Base-by-base conservation (phyloP, 495 filamentous ascomycete genomes). In the Rostrohypoxylon terebratum region DNA sequence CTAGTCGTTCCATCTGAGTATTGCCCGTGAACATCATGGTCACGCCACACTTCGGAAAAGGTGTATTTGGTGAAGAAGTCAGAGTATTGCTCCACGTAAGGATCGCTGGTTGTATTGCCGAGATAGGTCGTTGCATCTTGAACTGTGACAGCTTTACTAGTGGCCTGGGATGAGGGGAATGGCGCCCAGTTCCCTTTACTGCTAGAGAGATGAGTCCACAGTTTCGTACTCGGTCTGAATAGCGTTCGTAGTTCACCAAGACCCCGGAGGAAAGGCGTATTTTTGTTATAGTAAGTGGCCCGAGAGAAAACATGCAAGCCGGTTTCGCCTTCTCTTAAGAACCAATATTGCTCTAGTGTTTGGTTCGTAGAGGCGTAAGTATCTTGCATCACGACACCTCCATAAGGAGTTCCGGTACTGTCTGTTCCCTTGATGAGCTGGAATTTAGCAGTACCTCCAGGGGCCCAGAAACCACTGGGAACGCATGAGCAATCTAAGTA, bases 61-160 rank as follows among this genome's bases (percentile, higher is more conserved):
- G 85, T 83, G 63, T 89, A 89, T 63, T 89, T 89, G 16, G 86
- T 88, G 55, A 88, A 89, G 66, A 88, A 89, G 57, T 87, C 83
- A 0, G 85, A 82, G 47, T 85, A 83, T 48, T 87, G 80, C 4
- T 78, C 69, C 10, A 84, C 83, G 69, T 88, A 88, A 1, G 80
- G 67, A 72, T 89, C 86, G 44, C 77, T 69, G 0, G 84, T 80
- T 0, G 84, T 82, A 53, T 85, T 85, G 44, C 83, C 85, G 14
- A 89, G 78, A 62, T 84, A 83, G 82, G 85, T 89, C 0, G 86
- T 86, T 4, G 87, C 86, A 72, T 89, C 87, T 71, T 89, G 87
- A 3, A 89, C 87, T 3, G 80, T 79, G 8, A 83, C 57, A 50
- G 82, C 67, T 21, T 80, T 74, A 1, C 66, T 64, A 38, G 80